Conservation (phyloP, 495 filamentous ascomycete genomes). For the Astrothelium macrocarpum region DNA sequence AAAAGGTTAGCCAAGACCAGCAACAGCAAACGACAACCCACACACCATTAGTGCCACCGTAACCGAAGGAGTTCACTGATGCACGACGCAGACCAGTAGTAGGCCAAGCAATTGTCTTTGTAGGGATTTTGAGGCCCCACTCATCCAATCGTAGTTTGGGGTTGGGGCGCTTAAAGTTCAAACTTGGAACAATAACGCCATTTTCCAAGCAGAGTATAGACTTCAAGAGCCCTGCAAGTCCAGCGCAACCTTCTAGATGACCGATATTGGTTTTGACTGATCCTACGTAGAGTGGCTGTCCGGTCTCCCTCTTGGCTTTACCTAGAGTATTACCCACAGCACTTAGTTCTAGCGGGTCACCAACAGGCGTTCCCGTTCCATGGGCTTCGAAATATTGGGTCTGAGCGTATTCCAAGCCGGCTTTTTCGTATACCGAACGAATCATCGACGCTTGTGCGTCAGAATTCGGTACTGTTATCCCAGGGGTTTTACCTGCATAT, state of each 20-base stretch:
- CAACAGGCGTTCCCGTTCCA: conserved; percentile 11
- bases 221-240: conserved; percentile 51
- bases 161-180: conserved; percentile 38
- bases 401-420: conserved; percentile 4
- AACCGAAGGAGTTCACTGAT: conserved; percentile 41
- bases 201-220: conserved; percentile 48
- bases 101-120: conserved; percentile 9
- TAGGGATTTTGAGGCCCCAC: conserved; percentile 14
- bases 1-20: not conserved
- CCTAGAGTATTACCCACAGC: conserved; percentile 5
- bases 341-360: conserved; percentile 8
- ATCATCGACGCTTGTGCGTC: conserved; percentile 9
- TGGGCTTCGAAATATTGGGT: conserved; percentile 12
- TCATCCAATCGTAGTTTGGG: conserved; percentile 22
- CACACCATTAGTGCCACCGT: conserved; percentile 40
- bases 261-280: conserved; percentile 54
- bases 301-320: conserved; percentile 6
- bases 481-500: not conserved
- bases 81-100: conserved; percentile 17
- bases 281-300: conserved; percentile 33
- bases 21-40: not conserved
- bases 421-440: conserved; percentile 9
- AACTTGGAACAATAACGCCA: conserved; percentile 38
- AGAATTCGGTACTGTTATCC: conserved; percentile 9
- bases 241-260: conserved; percentile 48